phyloP scores from a whole-genome alignment of 2,329 filamentous ascomycete species.

The Phialocephala subalpina region DNA sequence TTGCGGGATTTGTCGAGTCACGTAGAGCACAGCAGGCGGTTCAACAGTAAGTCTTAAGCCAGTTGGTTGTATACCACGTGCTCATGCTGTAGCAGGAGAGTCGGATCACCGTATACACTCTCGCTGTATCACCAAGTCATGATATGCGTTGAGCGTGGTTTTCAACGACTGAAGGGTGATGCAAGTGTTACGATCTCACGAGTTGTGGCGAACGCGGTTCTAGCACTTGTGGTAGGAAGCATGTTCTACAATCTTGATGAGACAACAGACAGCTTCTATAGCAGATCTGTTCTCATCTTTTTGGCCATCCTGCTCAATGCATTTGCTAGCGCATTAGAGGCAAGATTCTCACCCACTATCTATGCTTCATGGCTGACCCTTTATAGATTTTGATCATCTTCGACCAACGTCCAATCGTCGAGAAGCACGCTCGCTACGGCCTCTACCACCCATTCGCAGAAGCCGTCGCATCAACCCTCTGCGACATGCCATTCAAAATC shows the following conservation, averaged over 20 bases:
- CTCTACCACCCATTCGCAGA: conserved; percentile 93
- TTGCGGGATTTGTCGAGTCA: conserved; percentile 45
- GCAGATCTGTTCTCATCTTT: conserved; percentile 69
- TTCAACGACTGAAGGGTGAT: conserved; percentile 77
- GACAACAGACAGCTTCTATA: conserved; percentile 65
- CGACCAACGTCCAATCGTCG: conserved; percentile 54
- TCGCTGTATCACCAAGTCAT: conserved; percentile 59
- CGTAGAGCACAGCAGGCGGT: conserved; percentile 49
- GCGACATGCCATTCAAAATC: conserved; percentile 85
- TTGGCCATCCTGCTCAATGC: conserved; percentile 73
- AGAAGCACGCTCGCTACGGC: conserved; percentile 87
- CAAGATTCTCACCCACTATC: conserved; percentile 26
- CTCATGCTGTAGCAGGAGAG: conserved; percentile 50
- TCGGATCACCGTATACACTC: conserved; percentile 79
- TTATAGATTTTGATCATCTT: conserved; percentile 67
- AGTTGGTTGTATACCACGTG: background rate
- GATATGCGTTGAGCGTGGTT: conserved; percentile 73
- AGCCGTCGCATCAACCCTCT: conserved; percentile 84
- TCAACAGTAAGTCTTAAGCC: conserved; percentile 32
- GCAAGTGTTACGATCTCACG: conserved; percentile 32
- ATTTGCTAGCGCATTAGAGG: conserved; percentile 65
- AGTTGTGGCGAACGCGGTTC: conserved; percentile 44
- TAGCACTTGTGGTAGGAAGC: conserved; percentile 68
- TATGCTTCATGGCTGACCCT: conserved; percentile 55
- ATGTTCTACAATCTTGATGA: conserved; percentile 68